Percentiles rank a stretch among this genome's conserved stretches.
phyloP scores from a whole-genome alignment of 805 yeast genomes.

The Lachancea sp. region DNA sequence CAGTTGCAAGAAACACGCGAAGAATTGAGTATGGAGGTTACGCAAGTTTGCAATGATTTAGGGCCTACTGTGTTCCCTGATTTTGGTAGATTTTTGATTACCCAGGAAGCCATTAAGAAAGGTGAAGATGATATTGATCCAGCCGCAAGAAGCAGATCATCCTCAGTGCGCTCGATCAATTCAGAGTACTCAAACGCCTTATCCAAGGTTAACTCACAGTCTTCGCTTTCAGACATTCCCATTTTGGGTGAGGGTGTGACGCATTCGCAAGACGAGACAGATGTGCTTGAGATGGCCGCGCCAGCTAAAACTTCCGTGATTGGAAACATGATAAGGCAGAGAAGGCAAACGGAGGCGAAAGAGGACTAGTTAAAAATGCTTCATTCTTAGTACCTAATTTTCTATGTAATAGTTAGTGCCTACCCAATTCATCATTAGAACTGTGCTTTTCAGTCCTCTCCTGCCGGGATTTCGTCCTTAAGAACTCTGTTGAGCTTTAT shows the following conservation, averaged over 20 bases:
- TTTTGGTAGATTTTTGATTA: conserved; percentile 42
- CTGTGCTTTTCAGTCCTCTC: conserved; percentile 77
- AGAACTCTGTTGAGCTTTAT: conserved; percentile 64
- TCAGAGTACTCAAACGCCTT: conserved; percentile 51
- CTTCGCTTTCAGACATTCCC: conserved; percentile 59
- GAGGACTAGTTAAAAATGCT: too few species aligned
- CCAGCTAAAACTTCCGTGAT: conserved; percentile 22
- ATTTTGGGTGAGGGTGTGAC: conserved; percentile 37
- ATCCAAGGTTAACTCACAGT: conserved; percentile 56
- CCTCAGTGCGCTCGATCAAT: conserved; percentile 21
- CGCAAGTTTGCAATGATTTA: conserved; percentile 68
- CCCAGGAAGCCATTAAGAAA: conserved; percentile 4
- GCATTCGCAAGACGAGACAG: conserved; percentile 10
- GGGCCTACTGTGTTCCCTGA: conserved; percentile 90
- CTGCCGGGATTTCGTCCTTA: conserved; percentile 95
- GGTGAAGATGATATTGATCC: conserved; percentile 8
- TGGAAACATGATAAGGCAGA: conserved; percentile 19
- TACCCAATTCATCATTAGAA: too few species aligned
- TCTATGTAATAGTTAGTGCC: conserved; percentile 2
- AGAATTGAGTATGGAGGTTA: conserved; percentile 61
- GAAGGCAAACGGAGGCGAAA: conserved; percentile 24
- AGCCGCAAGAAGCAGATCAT: conserved; percentile 23
- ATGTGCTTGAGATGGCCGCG: conserved; percentile 11
- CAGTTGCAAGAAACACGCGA: conserved; percentile 54
- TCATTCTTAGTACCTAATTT: too few species aligned